phyloP scores from a whole-genome alignment of 1,139 yeast genomes.

The Suhomyces bokatorum region DNA sequence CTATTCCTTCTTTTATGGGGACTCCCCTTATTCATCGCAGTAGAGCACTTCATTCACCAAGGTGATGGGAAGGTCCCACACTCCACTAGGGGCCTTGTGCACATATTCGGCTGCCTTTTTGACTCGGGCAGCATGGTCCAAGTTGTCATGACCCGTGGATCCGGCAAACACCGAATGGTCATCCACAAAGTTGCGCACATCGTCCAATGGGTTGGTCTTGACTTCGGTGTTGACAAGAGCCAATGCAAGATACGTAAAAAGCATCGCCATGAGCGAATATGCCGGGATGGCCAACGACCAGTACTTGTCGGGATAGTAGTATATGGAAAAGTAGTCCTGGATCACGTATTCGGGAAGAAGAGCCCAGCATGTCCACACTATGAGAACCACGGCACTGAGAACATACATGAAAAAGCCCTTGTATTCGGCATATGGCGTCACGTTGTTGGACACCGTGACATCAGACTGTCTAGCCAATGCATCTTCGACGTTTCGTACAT shows the following conservation, averaged over 20 bases:
- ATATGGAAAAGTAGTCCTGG: constrained; percentile 50
- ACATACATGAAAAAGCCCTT: constrained; percentile 80
- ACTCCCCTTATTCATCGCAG: constrained; percentile 12
- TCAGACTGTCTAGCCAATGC: constrained; percentile 74
- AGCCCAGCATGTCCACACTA: constrained; percentile 69
- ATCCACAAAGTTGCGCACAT: constrained; percentile 67
- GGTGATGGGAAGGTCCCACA: constrained; percentile 76
- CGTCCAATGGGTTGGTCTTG: constrained; percentile 58
- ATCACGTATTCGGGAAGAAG: constrained; percentile 59
- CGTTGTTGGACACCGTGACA: constrained; percentile 66
- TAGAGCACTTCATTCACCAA: constrained; percentile 73
- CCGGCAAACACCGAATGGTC: constrained; percentile 57
- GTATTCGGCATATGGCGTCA: constrained; percentile 74
- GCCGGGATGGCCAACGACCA: constrained; percentile 83
- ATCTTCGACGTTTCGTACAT: constrained; percentile 45
- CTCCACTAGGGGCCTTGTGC: constrained; percentile 70
- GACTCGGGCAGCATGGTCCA: constrained; percentile 8
- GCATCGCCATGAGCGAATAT: constrained; percentile 66
- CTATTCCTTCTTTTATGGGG: too few species aligned
- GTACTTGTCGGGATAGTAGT: constrained; percentile 82
- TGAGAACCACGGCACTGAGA: constrained; percentile 51
- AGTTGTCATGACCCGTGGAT: constrained; percentile 14
- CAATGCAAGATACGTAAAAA: constrained; percentile 68
- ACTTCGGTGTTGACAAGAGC: constrained; percentile 74
- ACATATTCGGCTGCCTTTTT: constrained; percentile 35